phyloP scores from a whole-genome alignment of 2,329 filamentous ascomycete species.

The Calonectria pteridis region DNA sequence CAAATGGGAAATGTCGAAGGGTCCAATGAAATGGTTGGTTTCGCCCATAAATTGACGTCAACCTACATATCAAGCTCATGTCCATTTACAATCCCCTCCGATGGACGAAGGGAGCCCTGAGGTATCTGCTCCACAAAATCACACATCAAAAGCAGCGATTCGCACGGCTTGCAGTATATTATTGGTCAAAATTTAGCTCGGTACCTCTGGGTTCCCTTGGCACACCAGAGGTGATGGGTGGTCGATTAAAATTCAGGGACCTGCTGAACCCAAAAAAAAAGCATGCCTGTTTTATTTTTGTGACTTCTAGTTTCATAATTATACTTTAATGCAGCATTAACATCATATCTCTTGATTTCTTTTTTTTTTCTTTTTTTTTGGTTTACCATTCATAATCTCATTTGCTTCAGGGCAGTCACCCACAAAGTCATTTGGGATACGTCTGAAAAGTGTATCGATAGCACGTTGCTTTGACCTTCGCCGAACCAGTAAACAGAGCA shows the following conservation, averaged over 20 bases:
- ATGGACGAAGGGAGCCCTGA: too few species aligned
- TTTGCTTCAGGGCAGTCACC: not conserved
- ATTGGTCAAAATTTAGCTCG: too few species aligned
- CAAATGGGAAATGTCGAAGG: too few species aligned
- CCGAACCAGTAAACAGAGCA: not conserved
- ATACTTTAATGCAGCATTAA: not conserved
- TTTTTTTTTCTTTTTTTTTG: not conserved
- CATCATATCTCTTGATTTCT: not conserved
- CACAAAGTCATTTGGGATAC: not conserved
- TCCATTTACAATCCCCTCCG: too few species aligned
- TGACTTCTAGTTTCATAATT: not conserved
- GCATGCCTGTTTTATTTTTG: not conserved
- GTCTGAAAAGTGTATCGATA: not conserved
- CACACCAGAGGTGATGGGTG: too few species aligned
- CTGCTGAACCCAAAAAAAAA: not conserved
- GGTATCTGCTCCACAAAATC: too few species aligned
- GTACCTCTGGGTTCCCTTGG: too few species aligned
- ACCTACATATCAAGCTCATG: too few species aligned
- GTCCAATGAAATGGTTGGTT: too few species aligned
- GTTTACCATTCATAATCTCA: not conserved
- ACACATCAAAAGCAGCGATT: too few species aligned
- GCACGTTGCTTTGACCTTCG: not conserved
- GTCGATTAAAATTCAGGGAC: not conserved
- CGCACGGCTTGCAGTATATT: too few species aligned
- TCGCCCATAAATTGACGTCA: not conserved